Evolutionary conservation across 2,329 filamentous ascomycete species (phyloP), one percentile per base, ranked within the genome.

Genomic region (Beauveria medogensis): DNA sequence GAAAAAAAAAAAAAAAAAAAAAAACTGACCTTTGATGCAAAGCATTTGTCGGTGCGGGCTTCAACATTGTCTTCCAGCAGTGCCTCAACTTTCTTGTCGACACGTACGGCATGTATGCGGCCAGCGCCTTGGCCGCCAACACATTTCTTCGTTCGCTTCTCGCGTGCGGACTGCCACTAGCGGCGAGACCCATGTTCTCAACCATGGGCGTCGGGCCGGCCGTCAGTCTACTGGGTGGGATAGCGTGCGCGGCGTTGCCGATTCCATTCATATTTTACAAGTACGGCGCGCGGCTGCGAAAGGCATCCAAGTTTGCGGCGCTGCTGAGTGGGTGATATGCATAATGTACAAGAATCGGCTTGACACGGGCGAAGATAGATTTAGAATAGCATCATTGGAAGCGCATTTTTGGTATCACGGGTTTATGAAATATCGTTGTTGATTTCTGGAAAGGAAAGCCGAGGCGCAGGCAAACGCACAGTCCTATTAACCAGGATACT

Each of bases 41-140:
- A 37, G 67, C 65, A 12, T 71, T 76, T 30, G 71, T 78, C 50
- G 61, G 69, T 30, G 63, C 64, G 8, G 69, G 68, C n/a, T 66
- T 77, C 12, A 72, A 78, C 61, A 69, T 78, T 59, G 70, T 78
- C 53, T 83, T 86, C 66, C 78, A 84, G 55, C 71, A 76, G 43
- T 80, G 78, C 64, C 71, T 82, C 44, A 83, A 80, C 65, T 83
- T 83, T 62, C 73, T 84, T 9, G 78, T 81, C 47, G 81, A 84
- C 67, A 71, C 74, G 2, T 83, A 83, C 62, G 78, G 82, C 41
- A 73, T 78, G 63, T 83, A 86, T 64, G 83, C 84, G 1, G 86
- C 87, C 22, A 80, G 78, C 3, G 87, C 84, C 2, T 81, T 87
- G 10, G 86, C 87, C 0, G 85, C 86, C 2, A 87, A 81, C 64